A percentile compares a stretch with the other conserved stretches of the same genome.
These are phyloP conservation scores for Macrophomina phaseolina DNA, from an alignment of 2,329 filamentous ascomycete species.

Conservation along the genomic window DNA sequence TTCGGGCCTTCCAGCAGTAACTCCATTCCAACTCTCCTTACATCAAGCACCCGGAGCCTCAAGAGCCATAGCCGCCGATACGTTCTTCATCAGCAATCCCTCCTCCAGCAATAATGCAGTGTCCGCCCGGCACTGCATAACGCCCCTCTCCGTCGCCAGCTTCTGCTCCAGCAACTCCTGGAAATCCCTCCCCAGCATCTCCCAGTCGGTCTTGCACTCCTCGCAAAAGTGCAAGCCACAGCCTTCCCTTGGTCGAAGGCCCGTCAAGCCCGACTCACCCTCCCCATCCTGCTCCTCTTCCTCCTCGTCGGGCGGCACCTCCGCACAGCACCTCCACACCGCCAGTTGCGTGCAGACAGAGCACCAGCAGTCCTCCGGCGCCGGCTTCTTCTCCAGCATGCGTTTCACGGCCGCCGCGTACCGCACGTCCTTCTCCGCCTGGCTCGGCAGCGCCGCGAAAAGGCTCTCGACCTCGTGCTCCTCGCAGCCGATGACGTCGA, in stretches of 20 bases:
- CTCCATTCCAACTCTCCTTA: too few species aligned
- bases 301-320: slow-evolving; percentile 12
- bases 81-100: slow-evolving; percentile 13
- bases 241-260: slow-evolving; percentile 26
- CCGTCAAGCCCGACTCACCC: slow-evolving; percentile 13
- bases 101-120: slow-evolving; percentile 13
- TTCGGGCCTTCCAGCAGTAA: too few species aligned
- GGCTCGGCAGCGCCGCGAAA: background rate
- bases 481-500: slow-evolving; percentile 39
- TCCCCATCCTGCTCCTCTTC: slow-evolving; percentile 27
- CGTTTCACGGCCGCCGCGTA: background rate
- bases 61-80: background rate
- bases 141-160: slow-evolving; percentile 8
- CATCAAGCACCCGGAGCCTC: too few species aligned
- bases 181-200: slow-evolving; percentile 29
- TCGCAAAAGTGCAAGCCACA: slow-evolving; percentile 39
- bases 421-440: background rate
- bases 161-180: slow-evolving; percentile 18
- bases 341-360: slow-evolving; percentile 45
- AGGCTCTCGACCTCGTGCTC: background rate
- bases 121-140: slow-evolving; percentile 13
- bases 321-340: slow-evolving; percentile 36
- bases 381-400: slow-evolving; percentile 15
- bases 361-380: slow-evolving; percentile 37
- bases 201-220: slow-evolving; percentile 31